Percentiles rank a stretch among this genome's conserved stretches.
phyloP scores from a whole-genome alignment of 192 early-diverging fungal genomes.

The Cladochytrium replicatum region DNA sequence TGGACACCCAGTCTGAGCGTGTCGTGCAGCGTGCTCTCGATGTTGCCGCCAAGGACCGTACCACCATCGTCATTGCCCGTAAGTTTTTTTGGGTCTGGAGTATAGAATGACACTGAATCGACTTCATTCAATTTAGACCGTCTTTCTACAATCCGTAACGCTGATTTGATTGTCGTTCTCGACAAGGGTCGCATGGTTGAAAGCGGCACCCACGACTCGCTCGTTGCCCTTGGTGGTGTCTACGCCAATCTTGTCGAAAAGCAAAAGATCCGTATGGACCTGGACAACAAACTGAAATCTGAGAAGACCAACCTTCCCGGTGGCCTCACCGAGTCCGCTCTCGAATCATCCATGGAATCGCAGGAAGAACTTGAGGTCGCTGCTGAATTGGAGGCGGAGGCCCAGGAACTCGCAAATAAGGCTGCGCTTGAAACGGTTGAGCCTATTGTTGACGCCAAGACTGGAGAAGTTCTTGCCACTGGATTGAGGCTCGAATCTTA shows the following conservation, averaged over 20 bases:
- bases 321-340: too few species aligned
- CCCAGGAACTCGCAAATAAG: too few species aligned
- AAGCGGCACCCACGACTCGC: constrained; percentile 66
- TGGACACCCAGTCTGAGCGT: constrained; percentile 73
- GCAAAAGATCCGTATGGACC: constrained; percentile 57
- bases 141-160: constrained; percentile 77
- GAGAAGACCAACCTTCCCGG: constrained; percentile 7
- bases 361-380: too few species aligned
- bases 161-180: constrained; percentile 80
- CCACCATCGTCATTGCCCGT: constrained; percentile 55
- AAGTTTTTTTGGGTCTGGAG: constrained; percentile 16
- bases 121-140: too few species aligned
- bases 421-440: constrained; percentile 17
- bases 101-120: too few species aligned
- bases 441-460: constrained; percentile 16
- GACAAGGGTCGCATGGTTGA: constrained; percentile 47
- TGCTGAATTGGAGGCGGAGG: too few species aligned
- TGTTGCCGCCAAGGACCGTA: constrained; percentile 55
- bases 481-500: constrained; percentile 1
- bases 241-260: constrained; percentile 59
- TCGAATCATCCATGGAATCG: too few species aligned
- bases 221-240: constrained; percentile 53
- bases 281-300: constrained; percentile 11
- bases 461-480: constrained; percentile 8
- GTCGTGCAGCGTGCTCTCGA: constrained; percentile 76